phyloP scores from a whole-genome alignment of 148 eudicot genomes.

The Arbutus unedo region DNA sequence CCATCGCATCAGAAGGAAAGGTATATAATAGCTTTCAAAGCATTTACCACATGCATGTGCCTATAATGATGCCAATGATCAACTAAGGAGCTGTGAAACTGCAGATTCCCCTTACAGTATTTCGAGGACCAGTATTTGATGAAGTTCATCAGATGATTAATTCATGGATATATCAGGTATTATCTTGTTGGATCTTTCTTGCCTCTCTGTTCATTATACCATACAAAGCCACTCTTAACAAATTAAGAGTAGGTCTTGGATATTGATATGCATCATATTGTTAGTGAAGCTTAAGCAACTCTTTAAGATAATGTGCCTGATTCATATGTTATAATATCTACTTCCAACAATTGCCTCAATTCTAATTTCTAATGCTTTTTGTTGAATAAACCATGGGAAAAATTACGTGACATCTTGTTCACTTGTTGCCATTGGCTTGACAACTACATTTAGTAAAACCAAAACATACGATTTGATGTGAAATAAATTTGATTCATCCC shows the following conservation, averaged over 20 bases:
- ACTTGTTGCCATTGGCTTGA: not conserved
- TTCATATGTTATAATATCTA: too few relatives aligned
- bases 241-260: constrained; percentile 1
- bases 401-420: not conserved
- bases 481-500: not conserved
- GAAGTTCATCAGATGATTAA: constrained; percentile 87
- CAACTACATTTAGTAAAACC: not conserved
- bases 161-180: constrained; percentile 93
- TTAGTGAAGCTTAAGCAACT: not conserved
- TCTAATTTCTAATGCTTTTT: not conserved
- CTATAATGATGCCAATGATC: constrained; percentile 4
- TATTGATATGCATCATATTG: not conserved
- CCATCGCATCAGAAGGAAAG: constrained; percentile 47
- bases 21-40: constrained; percentile 26
- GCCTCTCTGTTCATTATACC: not conserved
- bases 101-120: constrained; percentile 58
- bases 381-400: not conserved
- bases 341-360: not conserved
- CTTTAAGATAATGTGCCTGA: not conserved
- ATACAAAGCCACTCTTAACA: not conserved
- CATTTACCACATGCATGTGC: not conserved
- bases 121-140: constrained; percentile 74
- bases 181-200: not conserved
- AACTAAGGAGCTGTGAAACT: constrained; percentile 18
- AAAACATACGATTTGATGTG: not conserved